Evolutionary conservation across 352 stramenopile genomes (phyloP).

Genomic region (Globisporangium parvum): DNA sequence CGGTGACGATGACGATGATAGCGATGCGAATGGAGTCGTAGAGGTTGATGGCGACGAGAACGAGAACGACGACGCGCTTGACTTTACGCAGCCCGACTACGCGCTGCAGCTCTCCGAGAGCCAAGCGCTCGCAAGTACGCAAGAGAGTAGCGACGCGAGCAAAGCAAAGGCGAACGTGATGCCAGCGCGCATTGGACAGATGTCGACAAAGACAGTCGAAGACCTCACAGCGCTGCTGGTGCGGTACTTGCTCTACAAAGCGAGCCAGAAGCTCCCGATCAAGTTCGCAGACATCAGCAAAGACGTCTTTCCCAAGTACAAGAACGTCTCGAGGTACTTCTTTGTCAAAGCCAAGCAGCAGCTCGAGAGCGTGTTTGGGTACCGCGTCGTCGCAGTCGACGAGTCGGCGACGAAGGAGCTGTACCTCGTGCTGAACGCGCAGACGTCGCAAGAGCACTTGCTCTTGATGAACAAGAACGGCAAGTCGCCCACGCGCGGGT

Average conservation of each 20-base stretch:
- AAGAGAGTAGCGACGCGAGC: slow-evolving; percentile 25
- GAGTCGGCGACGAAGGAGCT: slow-evolving; percentile 58
- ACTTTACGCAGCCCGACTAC: slow-evolving; percentile 82
- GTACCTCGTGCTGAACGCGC: slow-evolving; percentile 75
- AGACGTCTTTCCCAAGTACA: slow-evolving; percentile 75
- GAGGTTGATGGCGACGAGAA: slow-evolving; percentile 28
- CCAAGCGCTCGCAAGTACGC: slow-evolving; percentile 17
- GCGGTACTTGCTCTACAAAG: slow-evolving; percentile 85
- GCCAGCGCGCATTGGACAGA: slow-evolving; percentile 36
- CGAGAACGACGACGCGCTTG: slow-evolving; percentile 37
- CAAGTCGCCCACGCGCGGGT: slow-evolving; percentile 46
- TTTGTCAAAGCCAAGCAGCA: slow-evolving; percentile 74
- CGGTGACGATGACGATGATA: not conserved
- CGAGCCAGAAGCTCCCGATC: slow-evolving; percentile 65
- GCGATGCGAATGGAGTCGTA: slow-evolving; percentile 1
- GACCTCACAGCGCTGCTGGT: slow-evolving; percentile 72
- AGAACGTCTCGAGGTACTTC: slow-evolving; percentile 75
- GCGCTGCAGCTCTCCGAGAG: slow-evolving; percentile 43
- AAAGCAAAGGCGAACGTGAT: slow-evolving; percentile 28
- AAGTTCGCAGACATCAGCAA: slow-evolving; percentile 82
- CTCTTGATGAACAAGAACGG: slow-evolving; percentile 70
- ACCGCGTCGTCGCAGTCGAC: slow-evolving; percentile 66
- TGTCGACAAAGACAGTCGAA: slow-evolving; percentile 58
- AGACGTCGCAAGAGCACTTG: slow-evolving; percentile 67
- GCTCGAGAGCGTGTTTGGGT: slow-evolving; percentile 72